These are phyloP conservation scores for Boletus patriciae DNA, from an alignment of 768 basidiomycete genomes.

Conservation along the genomic window DNA sequence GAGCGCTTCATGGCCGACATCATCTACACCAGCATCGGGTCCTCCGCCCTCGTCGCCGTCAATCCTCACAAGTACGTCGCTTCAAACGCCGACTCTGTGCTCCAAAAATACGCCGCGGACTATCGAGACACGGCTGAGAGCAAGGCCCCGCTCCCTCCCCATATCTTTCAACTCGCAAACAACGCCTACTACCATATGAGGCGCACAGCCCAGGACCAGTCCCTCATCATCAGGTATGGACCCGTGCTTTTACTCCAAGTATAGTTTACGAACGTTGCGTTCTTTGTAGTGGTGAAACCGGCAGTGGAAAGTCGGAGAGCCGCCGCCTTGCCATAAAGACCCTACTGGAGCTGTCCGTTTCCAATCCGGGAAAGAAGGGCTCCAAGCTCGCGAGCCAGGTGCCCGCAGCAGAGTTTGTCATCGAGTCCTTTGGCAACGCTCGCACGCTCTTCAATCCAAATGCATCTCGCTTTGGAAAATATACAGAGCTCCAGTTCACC, in stretches of 20 bases:
- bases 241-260: background rate
- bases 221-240: constrained; percentile 78
- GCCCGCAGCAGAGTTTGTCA: constrained; percentile 91
- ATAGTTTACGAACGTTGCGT: background rate
- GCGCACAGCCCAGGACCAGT: constrained; percentile 90
- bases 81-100: constrained; percentile 77
- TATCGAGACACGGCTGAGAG: constrained; percentile 73
- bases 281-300: constrained; percentile 76
- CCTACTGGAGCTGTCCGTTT: constrained; percentile 86
- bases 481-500: constrained; percentile 96
- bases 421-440: constrained; percentile 93
- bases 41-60: constrained; percentile 75
- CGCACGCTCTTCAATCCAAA: constrained; percentile 91
- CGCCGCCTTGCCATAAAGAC: constrained; percentile 89
- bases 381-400: constrained; percentile 84
- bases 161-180: constrained; percentile 89
- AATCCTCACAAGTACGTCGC: constrained; percentile 92
- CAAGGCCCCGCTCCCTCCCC: constrained; percentile 67
- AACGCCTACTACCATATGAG: constrained; percentile 96
- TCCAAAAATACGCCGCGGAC: constrained; percentile 85
- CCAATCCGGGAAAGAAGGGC: constrained; percentile 90
- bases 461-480: constrained; percentile 96
- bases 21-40: constrained; percentile 75
- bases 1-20: constrained; percentile 84
- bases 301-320: constrained; percentile 92